A percentile compares a stretch with the other conserved stretches of the same genome.
phyloP scores from a whole-genome alignment of 2,329 filamentous ascomycete genomes.

The Chrysosporium queenslandicum region DNA sequence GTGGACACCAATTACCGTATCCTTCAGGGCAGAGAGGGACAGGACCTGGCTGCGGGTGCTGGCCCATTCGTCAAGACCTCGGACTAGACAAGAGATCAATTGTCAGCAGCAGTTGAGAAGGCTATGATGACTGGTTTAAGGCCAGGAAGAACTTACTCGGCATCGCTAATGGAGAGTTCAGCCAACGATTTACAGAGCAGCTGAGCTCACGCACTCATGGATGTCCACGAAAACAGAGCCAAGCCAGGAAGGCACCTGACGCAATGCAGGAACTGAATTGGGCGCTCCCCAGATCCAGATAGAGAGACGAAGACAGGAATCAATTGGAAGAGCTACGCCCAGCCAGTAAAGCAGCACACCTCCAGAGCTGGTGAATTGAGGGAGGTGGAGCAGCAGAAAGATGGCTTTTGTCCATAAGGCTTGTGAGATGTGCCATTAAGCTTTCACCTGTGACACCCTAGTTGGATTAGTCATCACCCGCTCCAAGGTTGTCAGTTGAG shows the following conservation, averaged over 20 bases:
- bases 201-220: conserved; percentile 1
- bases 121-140: too few relatives aligned
- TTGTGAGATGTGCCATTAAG: conserved; percentile 1
- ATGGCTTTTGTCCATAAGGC: not conserved
- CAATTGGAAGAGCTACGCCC: conserved; percentile 3
- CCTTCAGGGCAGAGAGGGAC: conserved; percentile 60
- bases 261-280: not conserved
- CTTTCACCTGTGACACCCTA: conserved; percentile 8
- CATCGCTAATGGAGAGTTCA: not conserved
- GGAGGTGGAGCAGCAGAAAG: not conserved
- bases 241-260: not conserved
- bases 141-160: conserved; percentile 5
- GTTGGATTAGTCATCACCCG: conserved; percentile 3
- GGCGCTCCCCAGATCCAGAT: not conserved
- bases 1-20: conserved; percentile 71
- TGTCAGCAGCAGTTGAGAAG: not conserved
- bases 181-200: not conserved
- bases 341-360: conserved; percentile 3
- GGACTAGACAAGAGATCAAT: conserved; percentile 27
- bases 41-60: conserved; percentile 46
- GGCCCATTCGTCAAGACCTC: conserved; percentile 49
- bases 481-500: conserved; percentile 7
- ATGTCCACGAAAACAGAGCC: not conserved
- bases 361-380: not conserved
- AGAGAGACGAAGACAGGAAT: not conserved